Percentiles rank a stretch among this genome's conserved stretches.
Evolutionary conservation across 192 early-diverging fungal species (phyloP).

Genomic region (Cetraspora pellucida): DNA sequence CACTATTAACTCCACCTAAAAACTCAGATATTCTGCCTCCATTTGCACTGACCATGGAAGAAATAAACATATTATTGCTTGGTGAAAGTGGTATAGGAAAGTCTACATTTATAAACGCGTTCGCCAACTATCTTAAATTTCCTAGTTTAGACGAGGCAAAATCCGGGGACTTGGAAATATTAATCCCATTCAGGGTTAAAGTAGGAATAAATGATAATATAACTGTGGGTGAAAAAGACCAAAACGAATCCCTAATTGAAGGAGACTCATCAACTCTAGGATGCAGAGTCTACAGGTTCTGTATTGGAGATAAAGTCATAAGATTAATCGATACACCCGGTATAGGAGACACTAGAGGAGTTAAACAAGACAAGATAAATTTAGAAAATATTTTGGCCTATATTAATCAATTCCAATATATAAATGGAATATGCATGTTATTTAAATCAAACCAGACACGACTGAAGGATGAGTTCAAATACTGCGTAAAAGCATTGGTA

Average conservation of each 20-base stretch:
- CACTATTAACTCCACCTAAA: too few species aligned
- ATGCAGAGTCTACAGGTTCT: slow-evolving; percentile 35
- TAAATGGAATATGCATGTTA: slow-evolving; percentile 38
- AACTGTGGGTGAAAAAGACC: not conserved
- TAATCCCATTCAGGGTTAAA: slow-evolving; percentile 34
- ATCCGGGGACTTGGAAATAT: slow-evolving; percentile 9
- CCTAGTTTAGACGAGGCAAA: slow-evolving; percentile 35
- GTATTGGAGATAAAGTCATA: slow-evolving; percentile 24
- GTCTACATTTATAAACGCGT: slow-evolving; percentile 43
- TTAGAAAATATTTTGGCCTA: slow-evolving; percentile 34
- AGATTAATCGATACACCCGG: slow-evolving; percentile 40
- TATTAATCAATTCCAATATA: slow-evolving; percentile 22
- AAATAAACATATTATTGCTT: slow-evolving; percentile 1
- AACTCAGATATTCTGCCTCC: too few species aligned
- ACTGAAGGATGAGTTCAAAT: slow-evolving; percentile 31
- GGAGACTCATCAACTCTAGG: slow-evolving; percentile 30
- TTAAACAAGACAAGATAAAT: slow-evolving; percentile 33
- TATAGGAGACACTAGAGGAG: slow-evolving; percentile 35
- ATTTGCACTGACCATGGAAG: too few species aligned
- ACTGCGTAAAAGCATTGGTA: slow-evolving; percentile 36
- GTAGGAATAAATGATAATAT: not conserved
- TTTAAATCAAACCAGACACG: slow-evolving; percentile 31
- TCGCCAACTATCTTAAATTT: slow-evolving; percentile 41
- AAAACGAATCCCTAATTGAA: not conserved
- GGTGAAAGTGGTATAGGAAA: slow-evolving; percentile 37